A percentile compares a stretch with the other conserved stretches of the same genome.
phyloP scores from a whole-genome alignment of 2,329 filamentous ascomycete genomes.

The Cladorrhinum sp. region DNA sequence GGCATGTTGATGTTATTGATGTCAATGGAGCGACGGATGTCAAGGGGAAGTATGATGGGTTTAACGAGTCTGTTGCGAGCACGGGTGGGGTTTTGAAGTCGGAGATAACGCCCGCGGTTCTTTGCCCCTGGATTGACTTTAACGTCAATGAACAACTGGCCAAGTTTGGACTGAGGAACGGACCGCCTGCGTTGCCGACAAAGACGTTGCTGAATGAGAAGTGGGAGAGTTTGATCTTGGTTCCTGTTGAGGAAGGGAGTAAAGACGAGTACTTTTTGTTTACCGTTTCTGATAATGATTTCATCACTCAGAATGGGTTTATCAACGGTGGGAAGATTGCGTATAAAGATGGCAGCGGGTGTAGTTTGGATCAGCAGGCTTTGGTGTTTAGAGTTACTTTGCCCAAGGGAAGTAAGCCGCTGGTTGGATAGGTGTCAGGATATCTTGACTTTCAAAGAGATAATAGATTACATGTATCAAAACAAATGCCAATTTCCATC shows the following conservation, averaged over 20 bases:
- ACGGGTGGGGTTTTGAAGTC: slow-evolving; percentile 39
- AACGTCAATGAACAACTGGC: slow-evolving; percentile 64
- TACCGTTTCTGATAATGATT: slow-evolving; percentile 69
- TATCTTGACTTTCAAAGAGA: too few relatives aligned
- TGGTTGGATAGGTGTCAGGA: slow-evolving; percentile 20
- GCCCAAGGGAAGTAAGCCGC: slow-evolving; percentile 28
- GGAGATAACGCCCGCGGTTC: slow-evolving; percentile 29
- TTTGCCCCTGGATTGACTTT: slow-evolving; percentile 66
- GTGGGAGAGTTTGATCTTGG: slow-evolving; percentile 67
- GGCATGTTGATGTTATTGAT: slow-evolving; percentile 68
- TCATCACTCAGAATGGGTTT: slow-evolving; percentile 65
- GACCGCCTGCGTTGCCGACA: not conserved
- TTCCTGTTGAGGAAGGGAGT: slow-evolving; percentile 51
- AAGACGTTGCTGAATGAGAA: slow-evolving; percentile 67
- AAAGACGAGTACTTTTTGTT: slow-evolving; percentile 65
- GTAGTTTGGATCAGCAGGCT: slow-evolving; percentile 55
- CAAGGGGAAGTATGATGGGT: slow-evolving; percentile 40
- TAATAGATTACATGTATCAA: too few relatives aligned
- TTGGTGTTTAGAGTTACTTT: slow-evolving; percentile 58
- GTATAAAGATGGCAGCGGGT: slow-evolving; percentile 50
- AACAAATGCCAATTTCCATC: too few relatives aligned
- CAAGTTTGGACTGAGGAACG: slow-evolving; percentile 44
- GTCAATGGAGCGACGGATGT: slow-evolving; percentile 61
- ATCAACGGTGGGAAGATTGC: slow-evolving; percentile 51
- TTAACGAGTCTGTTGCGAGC: slow-evolving; percentile 13